Percentiles rank a stretch among this genome's conserved stretches.
Conservation (phyloP, 495 filamentous ascomycete genomes). For the Podospora fimiseda region DNA sequence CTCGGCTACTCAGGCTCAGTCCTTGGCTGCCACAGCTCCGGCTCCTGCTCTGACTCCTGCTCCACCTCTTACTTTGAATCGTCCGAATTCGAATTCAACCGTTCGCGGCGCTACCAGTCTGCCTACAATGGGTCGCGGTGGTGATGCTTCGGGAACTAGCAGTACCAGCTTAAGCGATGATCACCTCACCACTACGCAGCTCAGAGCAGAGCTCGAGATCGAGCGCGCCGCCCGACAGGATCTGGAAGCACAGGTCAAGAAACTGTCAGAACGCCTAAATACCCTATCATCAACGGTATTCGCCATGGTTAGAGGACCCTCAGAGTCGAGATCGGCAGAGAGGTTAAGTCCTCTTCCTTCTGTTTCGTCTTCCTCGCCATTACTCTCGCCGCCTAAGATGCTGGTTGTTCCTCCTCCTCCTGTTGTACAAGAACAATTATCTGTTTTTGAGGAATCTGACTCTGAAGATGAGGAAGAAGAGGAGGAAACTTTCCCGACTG, state of each 20-base stretch:
- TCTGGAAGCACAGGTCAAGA: conserved; percentile 46
- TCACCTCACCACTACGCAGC: conserved; percentile 33
- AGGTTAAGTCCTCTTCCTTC: conserved; percentile 9
- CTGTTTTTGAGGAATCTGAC: conserved; percentile 34
- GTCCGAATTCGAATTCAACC: conserved; percentile 36
- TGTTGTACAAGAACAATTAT: conserved; percentile 22
- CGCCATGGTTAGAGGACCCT: conserved; percentile 27
- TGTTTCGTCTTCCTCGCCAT: conserved; percentile 7
- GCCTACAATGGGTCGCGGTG: conserved; percentile 32
- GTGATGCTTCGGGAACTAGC: conserved; percentile 23
- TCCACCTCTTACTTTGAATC: conserved; percentile 4
- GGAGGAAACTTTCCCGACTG: neutral
- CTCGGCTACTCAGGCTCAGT: conserved; percentile 20
- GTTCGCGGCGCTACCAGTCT: conserved; percentile 38
- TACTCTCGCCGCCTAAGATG: conserved; percentile 18
- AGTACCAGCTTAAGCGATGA: conserved; percentile 18
- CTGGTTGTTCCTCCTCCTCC: conserved; percentile 7
- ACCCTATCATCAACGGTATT: conserved; percentile 32
- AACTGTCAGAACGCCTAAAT: conserved; percentile 40
- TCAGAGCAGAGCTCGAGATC: conserved; percentile 43
- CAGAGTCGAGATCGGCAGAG: conserved; percentile 23
- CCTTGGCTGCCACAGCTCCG: conserved; percentile 15
- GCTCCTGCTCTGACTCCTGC: neutral
- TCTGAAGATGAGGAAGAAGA: conserved; percentile 23
- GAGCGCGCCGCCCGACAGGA: conserved; percentile 44